Evolutionary conservation across 768 basidiomycete genomes (phyloP).

Genomic region (Trametes elegans): DNA sequence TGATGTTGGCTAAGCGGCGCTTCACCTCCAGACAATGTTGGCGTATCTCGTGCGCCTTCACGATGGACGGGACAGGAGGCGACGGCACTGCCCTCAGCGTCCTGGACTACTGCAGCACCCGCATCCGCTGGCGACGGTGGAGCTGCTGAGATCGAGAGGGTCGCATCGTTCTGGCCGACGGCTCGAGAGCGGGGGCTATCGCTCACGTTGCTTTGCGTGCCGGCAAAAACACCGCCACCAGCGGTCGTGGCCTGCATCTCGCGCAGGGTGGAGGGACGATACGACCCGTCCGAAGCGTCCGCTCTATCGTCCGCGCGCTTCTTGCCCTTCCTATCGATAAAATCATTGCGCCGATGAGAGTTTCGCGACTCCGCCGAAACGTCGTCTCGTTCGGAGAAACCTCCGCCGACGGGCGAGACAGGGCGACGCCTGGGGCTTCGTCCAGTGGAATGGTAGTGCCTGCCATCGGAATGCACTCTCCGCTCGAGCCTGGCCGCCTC

Average conservation of each 20-base stretch:
- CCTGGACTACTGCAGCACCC: neutral
- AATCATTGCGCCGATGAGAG: neutral
- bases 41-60: too few relatives aligned
- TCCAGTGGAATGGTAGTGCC: neutral
- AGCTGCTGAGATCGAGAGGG: conserved; percentile 3
- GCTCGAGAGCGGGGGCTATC: neutral
- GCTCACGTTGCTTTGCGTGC: conserved; percentile 4
- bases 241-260: neutral
- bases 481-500: neutral
- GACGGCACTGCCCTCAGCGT: neutral
- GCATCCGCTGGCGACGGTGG: neutral
- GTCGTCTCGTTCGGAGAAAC: neutral
- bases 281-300: neutral
- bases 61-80: neutral
- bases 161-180: neutral
- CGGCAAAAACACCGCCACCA: conserved; percentile 10
- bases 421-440: neutral
- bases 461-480: neutral
- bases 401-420: neutral
- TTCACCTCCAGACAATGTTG: neutral
- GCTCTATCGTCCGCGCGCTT: conserved; percentile 10
- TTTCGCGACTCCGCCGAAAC: neutral
- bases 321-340: conserved; percentile 14
- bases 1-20: neutral
- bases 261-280: neutral